A percentile compares a stretch with the other conserved stretches of the same genome.
These are phyloP conservation scores for Coemansia erecta DNA, from an alignment of 192 early-diverging fungal species.

Conservation along the genomic window DNA sequence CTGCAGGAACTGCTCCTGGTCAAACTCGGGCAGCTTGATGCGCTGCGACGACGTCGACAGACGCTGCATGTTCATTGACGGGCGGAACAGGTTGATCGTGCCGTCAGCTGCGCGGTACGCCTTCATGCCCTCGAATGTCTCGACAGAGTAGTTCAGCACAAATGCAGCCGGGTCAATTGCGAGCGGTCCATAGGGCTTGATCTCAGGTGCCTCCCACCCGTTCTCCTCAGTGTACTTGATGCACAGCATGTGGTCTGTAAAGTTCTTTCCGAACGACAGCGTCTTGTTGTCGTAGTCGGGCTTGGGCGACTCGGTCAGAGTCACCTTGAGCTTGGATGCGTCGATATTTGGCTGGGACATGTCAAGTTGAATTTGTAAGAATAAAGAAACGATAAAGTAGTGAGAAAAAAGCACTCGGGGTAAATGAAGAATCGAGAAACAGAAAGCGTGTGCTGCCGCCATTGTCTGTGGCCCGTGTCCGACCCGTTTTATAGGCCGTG, in stretches of 20 bases:
- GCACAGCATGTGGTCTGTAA: constrained; percentile 94
- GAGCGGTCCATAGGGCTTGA: constrained; percentile 83
- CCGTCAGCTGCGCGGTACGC: constrained; percentile 89
- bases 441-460: not conserved
- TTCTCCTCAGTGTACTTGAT: constrained; percentile 70
- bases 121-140: constrained; percentile 94
- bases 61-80: constrained; percentile 95
- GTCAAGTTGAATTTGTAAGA: constrained; percentile 1
- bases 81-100: constrained; percentile 89
- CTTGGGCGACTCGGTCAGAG: constrained; percentile 40
- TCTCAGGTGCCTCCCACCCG: constrained; percentile 84
- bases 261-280: constrained; percentile 85
- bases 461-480: not conserved
- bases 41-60: constrained; percentile 78
- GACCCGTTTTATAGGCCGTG: not conserved
- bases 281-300: constrained; percentile 20
- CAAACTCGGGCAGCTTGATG: constrained; percentile 83
- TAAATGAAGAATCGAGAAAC: not conserved
- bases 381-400: not conserved
- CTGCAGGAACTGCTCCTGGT: constrained; percentile 77
- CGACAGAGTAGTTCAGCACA: constrained; percentile 92
- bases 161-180: constrained; percentile 77
- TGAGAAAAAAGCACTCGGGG: not conserved
- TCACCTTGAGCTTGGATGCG: constrained; percentile 43
- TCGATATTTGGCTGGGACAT: constrained; percentile 39